Percentiles rank a stretch among this genome's conserved stretches.
These are phyloP conservation scores for Meredithiella fracta DNA, from an alignment of 2,329 filamentous ascomycete genomes.

Conservation along the genomic window DNA sequence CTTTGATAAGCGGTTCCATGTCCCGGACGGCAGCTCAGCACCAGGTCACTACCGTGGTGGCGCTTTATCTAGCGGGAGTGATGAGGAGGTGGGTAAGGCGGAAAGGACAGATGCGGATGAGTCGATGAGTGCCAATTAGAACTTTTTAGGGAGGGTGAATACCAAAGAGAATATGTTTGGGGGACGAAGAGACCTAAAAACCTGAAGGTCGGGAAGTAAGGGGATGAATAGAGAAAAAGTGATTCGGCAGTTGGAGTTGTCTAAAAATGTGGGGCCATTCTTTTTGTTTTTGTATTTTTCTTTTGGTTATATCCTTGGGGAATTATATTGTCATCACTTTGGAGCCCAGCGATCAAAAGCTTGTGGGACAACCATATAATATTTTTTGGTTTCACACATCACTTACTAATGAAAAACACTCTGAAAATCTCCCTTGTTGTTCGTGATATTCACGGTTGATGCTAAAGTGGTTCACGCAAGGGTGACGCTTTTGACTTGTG, in stretches of 20 bases:
- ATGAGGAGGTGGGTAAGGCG: neutral
- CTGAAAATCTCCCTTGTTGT: no score
- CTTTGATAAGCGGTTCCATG: constrained; percentile 59
- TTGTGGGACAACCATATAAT: no score
- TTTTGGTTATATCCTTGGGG: no score
- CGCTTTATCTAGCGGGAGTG: neutral
- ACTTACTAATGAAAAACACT: neutral
- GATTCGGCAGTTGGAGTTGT: neutral
- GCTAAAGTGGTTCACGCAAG: no score
- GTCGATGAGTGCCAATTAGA: neutral
- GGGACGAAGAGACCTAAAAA: constrained; percentile 2
- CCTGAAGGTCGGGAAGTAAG: neutral
- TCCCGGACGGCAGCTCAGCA: constrained; percentile 51
- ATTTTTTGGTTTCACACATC: no score
- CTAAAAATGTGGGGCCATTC: no score
- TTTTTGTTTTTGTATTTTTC: no score
- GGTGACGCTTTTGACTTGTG: no score
- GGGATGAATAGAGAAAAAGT: neutral
- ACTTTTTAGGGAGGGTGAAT: neutral
- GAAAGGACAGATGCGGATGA: neutral
- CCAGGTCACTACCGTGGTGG: constrained; percentile 31
- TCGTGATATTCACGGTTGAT: no score
- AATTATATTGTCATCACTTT: no score
- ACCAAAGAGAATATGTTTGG: constrained; percentile 4
- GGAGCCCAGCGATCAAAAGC: no score